A percentile compares a stretch with the other conserved stretches of the same genome.
Conservation (phyloP, 148 eudicot species). For the Vaccinium macrocarpon region DNA sequence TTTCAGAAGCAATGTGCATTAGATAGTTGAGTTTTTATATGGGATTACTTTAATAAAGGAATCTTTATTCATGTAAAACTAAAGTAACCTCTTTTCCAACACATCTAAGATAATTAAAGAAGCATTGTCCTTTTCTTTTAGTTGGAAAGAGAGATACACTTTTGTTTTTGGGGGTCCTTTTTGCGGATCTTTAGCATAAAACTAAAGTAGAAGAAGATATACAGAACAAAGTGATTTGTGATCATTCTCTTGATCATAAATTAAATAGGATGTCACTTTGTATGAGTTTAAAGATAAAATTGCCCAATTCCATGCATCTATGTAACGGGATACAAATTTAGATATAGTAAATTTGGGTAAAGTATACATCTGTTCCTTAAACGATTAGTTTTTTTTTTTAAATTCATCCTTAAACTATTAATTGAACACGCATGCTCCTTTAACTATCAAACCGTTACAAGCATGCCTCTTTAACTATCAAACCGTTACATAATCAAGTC, state of each 20-base stretch:
- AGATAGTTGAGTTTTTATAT: constrained; percentile 15
- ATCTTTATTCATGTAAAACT: constrained; percentile 7
- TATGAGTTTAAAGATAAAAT: neutral
- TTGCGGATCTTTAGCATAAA: constrained; percentile 21
- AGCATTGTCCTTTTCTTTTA: constrained; percentile 22
- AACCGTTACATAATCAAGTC: too few species aligned
- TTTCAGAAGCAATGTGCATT: neutral
- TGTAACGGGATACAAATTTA: neutral
- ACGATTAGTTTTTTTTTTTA: too few species aligned
- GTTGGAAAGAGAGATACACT: constrained; percentile 21
- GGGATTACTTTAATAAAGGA: constrained; percentile 16
- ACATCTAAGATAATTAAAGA: constrained; percentile 3
- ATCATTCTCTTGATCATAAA: neutral
- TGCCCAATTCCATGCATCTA: neutral
- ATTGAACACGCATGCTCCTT: too few species aligned
- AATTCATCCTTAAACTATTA: too few species aligned
- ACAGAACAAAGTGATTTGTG: constrained; percentile 10
- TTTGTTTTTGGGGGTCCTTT: constrained; percentile 13
- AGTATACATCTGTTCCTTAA: too few species aligned
- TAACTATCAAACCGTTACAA: too few species aligned
- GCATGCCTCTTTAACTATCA: too few species aligned
- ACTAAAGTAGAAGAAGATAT: neutral
- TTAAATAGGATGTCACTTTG: neutral
- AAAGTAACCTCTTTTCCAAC: constrained; percentile 16
- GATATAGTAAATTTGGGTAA: neutral